A percentile compares a stretch with the other conserved stretches of the same genome.
Evolutionary conservation across 495 filamentous ascomycete genomes (phyloP).

Genomic region (Barbatosphaeria neglecta): DNA sequence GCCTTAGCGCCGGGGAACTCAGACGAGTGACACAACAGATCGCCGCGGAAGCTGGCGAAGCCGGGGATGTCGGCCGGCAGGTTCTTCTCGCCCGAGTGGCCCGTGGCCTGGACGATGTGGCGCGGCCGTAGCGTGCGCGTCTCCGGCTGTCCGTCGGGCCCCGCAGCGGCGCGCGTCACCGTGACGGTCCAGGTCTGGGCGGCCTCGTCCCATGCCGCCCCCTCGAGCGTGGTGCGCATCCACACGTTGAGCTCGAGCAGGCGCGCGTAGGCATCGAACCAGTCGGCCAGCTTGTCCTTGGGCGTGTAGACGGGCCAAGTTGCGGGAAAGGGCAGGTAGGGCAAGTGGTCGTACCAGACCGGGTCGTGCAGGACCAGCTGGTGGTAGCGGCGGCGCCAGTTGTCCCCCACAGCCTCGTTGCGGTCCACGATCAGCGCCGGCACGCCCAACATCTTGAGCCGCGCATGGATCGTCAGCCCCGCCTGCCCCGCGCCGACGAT

Average conservation of each 20-base stretch:
- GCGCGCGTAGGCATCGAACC: slow-evolving; percentile 63
- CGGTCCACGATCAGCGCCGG: slow-evolving; percentile 53
- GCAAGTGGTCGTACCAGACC: slow-evolving; percentile 66
- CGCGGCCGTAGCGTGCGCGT: slow-evolving; percentile 49
- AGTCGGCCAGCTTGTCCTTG: slow-evolving; percentile 72
- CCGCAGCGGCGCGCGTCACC: slow-evolving; percentile 38
- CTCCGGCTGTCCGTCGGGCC: slow-evolving; percentile 34
- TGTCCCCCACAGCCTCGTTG: slow-evolving; percentile 58
- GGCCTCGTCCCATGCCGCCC: slow-evolving; percentile 40
- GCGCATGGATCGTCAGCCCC: slow-evolving; percentile 52
- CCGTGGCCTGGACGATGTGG: slow-evolving; percentile 62
- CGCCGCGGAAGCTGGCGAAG: slow-evolving; percentile 47
- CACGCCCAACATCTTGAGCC: slow-evolving; percentile 61
- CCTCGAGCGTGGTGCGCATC: slow-evolving; percentile 43
- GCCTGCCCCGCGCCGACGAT: slow-evolving; percentile 52
- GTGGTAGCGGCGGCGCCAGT: slow-evolving; percentile 61
- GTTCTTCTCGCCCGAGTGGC: slow-evolving; percentile 60
- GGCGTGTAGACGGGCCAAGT: slow-evolving; percentile 63
- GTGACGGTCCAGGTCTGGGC: slow-evolving; percentile 50
- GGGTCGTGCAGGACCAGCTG: slow-evolving; percentile 62
- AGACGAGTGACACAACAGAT: slow-evolving; percentile 55
- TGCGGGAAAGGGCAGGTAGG: slow-evolving; percentile 58
- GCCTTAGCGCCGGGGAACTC: slow-evolving; percentile 49
- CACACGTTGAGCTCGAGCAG: slow-evolving; percentile 70
- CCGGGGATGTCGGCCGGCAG: slow-evolving; percentile 49